Percentiles rank a stretch among this genome's conserved stretches.
Evolutionary conservation across 2,329 filamentous ascomycete genomes (phyloP).

Genomic region (Claviceps paspali): DNA sequence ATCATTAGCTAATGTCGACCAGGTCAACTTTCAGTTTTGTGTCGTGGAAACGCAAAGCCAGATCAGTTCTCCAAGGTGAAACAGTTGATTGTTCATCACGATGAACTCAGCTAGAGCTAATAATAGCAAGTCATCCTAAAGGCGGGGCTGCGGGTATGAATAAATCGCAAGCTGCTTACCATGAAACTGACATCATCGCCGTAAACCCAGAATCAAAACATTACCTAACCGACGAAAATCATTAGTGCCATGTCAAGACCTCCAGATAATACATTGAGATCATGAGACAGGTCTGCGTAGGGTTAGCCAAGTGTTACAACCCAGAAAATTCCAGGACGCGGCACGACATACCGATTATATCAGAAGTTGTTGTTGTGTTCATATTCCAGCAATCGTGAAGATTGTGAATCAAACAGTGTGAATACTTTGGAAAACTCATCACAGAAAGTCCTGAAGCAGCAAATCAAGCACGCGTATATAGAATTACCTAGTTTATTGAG

Average conservation of each 20-base stretch:
- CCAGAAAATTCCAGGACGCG: neutral
- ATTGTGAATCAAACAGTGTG: conserved; percentile 42
- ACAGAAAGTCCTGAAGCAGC: conserved; percentile 13
- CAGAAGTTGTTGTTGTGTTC: conserved; percentile 40
- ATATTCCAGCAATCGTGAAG: conserved; percentile 28
- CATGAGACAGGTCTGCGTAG: neutral
- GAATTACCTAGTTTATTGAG: conserved; percentile 16
- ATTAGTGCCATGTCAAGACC: conserved; percentile 3
- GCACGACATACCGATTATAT: conserved; percentile 23
- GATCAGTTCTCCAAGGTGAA: conserved; percentile 51
- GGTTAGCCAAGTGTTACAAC: neutral
- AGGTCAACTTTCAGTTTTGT: neutral
- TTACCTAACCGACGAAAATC: neutral
- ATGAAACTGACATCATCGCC: neutral
- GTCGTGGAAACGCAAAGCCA: conserved; percentile 5
- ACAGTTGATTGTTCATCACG: conserved; percentile 32
- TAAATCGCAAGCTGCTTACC: neutral
- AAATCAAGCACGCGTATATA: conserved; percentile 8
- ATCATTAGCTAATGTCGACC: conserved; percentile 1
- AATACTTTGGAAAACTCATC: conserved; percentile 39
- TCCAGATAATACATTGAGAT: neutral
- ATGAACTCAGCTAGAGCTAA: conserved; percentile 38
- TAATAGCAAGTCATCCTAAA: conserved; percentile 33
- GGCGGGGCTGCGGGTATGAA: conserved; percentile 10
- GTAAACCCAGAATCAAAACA: neutral